Evolutionary conservation across 1,139 yeast genomes (phyloP), one percentile per base, ranked within the genome.

Genomic region (Candida tropicalis): DNA sequence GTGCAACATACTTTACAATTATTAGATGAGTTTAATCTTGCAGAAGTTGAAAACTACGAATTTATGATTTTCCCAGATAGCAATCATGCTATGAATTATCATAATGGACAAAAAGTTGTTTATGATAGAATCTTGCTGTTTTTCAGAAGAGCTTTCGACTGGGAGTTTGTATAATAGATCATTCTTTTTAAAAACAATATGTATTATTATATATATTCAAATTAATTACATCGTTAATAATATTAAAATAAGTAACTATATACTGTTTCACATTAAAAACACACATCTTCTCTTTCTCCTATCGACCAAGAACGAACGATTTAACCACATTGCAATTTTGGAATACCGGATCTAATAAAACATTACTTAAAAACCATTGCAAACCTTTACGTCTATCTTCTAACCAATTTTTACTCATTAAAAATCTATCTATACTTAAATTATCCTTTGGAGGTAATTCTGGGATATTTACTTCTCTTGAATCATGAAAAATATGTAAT

Each of bases 61-160:
- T 69, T 84, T 51, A 83, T 81, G 71, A 75, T 84, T 3, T 86
- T 84, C 73, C 93, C 95, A 2, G 95, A 86, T 57, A 81, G 87
- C 15, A 90, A 85, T 56, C 95, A 86, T 58, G 69, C 81, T 20
- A 85, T 86, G 49, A 67, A 77, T 35, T 83, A 78, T 62, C 90
- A 86, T 59, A 84, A 85, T 58, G 95, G 88, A 2, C 77, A 79
- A 55, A 70, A 59, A 15, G 79, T 86, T 13, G 82, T 86, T 18
- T 85, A 76, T 58, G 87, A 85, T 59, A 76, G 85, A 55, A 66
- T 86, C 32, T 64, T 84, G 40, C 40, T 49, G 34, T 53, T 53
- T 24, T 50, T 53, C 29, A 42, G 39, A 28, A 43, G 52, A 24
- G 53, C 53, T 7, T 52, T 52, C 37, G 44, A 48, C 37, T 39